Base-by-base conservation (phyloP, 306 rosid genomes). In the Cucumis hystrix region DNA sequence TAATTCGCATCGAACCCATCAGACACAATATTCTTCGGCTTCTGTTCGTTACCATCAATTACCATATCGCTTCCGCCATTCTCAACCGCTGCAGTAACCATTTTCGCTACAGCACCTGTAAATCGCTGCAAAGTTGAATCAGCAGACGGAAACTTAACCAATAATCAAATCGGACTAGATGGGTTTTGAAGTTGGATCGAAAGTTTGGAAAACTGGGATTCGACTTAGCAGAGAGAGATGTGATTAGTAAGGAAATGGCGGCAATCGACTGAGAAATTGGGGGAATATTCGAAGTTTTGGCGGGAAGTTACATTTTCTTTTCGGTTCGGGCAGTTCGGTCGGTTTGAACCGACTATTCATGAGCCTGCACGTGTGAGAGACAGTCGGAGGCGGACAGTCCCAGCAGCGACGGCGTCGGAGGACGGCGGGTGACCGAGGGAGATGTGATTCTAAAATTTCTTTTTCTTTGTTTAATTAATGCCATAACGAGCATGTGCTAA, bases 1-100 rank as follows among this genome's bases (percentile, higher is more conserved):
- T 87, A 87, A 77, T 80, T 80, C 20, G 82, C 47, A 43, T 86
- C 78, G 64, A 91, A 86, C 41, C 40, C 90, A 35, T 81, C 86
- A 16, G 86, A 75, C 77, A 78, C 78, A 3, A 17, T 61, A 18
- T 70, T 79, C 62, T 68, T 77, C 51, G 80, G 81, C 58, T 41
- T 82, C 81, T 70, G 87, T 17, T 83, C 87, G 40, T 7, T 0
- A 51, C 80, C 83, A 54, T 89, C 93, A 9, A 89, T 82, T 45
- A 63, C 84, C 93, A 87, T 86, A 33, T 77, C 86, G 58, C 80
- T 84, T 5, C 40, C 79, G 57, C 79, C 88, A 40, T 62, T 80
- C 49, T 78, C 81, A 77, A 59, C 79, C 47, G 86, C 89, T 54
- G 83, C 83, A 20, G 37, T 68, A 14, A 77, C 40, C 91, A 88